Evolutionary conservation across 2,329 filamentous ascomycete species (phyloP).

Genomic region (Xylaria sp.): DNA sequence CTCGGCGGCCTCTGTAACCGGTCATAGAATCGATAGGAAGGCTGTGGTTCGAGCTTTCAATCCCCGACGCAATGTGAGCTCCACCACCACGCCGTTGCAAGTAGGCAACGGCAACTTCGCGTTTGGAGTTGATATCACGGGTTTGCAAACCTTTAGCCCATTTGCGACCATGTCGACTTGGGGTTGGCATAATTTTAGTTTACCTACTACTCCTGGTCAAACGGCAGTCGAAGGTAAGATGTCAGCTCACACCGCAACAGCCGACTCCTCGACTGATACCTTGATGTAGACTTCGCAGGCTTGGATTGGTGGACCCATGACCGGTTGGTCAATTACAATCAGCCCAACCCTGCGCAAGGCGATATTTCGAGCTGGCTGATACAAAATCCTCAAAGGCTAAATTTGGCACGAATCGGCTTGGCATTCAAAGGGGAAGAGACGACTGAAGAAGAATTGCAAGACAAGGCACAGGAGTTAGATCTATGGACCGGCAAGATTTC

Average conservation of each 20-base stretch:
- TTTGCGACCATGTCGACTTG: conserved; percentile 55
- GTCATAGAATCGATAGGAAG: conserved; percentile 38
- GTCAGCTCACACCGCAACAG: not conserved
- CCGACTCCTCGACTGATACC: not conserved
- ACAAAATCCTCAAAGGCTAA: conserved; percentile 58
- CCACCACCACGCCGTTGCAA: conserved; percentile 57
- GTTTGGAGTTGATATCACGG: conserved; percentile 54
- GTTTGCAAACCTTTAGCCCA: conserved; percentile 52
- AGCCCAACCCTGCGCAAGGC: conserved; percentile 48
- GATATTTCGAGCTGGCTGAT: conserved; percentile 52
- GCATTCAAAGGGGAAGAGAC: conserved; percentile 48
- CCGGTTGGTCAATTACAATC: conserved; percentile 49
- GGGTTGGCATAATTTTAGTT: conserved; percentile 57
- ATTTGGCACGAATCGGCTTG: conserved; percentile 55
- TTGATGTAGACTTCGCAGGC: conserved; percentile 46
- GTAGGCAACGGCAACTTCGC: conserved; percentile 57
- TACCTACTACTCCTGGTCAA: conserved; percentile 48
- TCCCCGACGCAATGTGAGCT: conserved; percentile 53
- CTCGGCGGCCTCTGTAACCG: conserved; percentile 11
- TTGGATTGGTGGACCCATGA: conserved; percentile 52
- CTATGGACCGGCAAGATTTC: conserved; percentile 53
- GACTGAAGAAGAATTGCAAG: conserved; percentile 47
- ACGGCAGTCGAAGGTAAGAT: conserved; percentile 44
- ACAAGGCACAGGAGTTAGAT: conserved; percentile 52
- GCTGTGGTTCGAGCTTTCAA: conserved; percentile 51